Base-by-base conservation (phyloP, 164 flowering plant genomes). In the Aristolochia contorta region DNA sequence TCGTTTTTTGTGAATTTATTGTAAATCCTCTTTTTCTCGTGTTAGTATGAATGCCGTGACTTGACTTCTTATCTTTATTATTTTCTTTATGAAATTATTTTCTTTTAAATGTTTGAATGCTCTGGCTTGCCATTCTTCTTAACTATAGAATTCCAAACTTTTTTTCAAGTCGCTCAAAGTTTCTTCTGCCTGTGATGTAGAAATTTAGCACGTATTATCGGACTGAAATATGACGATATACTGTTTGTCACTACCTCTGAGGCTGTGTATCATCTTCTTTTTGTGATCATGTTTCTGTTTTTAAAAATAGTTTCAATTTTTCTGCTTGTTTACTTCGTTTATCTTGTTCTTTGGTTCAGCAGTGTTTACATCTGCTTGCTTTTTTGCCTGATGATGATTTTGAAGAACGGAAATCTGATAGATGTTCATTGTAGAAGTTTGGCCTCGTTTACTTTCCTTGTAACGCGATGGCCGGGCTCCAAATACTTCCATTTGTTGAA, bases 191-290 rank as follows among this genome's bases (percentile, higher is more conserved):
- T 27, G 19, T 41, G 49, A 58, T 58, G 61, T 43, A 6, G 20
- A 19, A 20, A 16, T 27, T 27, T 27, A n/a, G 50, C 22, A 43
- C 27, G 61, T 27, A 27, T 27, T 58, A 58, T 58, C 45, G 45
- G 20, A 20, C 18, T 48, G 37, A 18, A 57, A 10, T 1, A 57
- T 57, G 59, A 57, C 33, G 59, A 57, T 25, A 57, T 43, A 12
- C 0, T 32, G 15, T 57, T 57, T 57, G 59, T 37, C 59, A 57
- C 59, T 57, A 57, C 59, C 59, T 57, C 59, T 57, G 59, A 57
- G 59, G 59, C 22, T 5, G 43, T 56, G 24, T 41, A 47, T 9
- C 18, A 2, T 47, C 3, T 8, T 2, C 8, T 13, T 15, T 9
- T 13, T 47, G 18, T 47, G 8, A 19, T 18, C 21, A 14, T 19